A percentile compares a stretch with the other conserved stretches of the same genome.
Evolutionary conservation across 805 yeast genomes (phyloP).

Genomic region (Monosporozyma aerobia): DNA sequence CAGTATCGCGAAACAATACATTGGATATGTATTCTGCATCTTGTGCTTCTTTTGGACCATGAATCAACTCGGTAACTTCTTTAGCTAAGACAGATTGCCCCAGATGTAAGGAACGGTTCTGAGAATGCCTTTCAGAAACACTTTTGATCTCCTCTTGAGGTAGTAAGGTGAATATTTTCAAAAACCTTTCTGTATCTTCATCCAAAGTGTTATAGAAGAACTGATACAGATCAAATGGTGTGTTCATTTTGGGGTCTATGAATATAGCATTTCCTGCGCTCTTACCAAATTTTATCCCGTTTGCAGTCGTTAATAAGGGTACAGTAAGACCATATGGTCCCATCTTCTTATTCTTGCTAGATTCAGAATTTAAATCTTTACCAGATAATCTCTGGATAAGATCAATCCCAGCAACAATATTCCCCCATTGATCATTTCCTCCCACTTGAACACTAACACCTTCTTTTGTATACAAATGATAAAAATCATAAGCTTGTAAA

Average conservation of each 20-base stretch:
- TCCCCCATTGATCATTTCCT: slow-evolving; percentile 98
- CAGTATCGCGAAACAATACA: slow-evolving; percentile 39
- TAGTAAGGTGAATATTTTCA: slow-evolving; percentile 71
- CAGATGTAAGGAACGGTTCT: slow-evolving; percentile 51
- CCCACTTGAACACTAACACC: slow-evolving; percentile 75
- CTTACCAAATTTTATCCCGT: slow-evolving; percentile 92
- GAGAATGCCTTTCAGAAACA: slow-evolving; percentile 39
- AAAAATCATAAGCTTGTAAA: slow-evolving; percentile 89
- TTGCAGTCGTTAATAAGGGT: slow-evolving; percentile 77
- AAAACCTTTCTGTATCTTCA: slow-evolving; percentile 56
- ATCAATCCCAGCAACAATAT: slow-evolving; percentile 92
- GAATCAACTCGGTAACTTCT: slow-evolving; percentile 80
- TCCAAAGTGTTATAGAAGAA: slow-evolving; percentile 75
- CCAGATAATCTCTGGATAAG: slow-evolving; percentile 48
- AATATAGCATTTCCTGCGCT: slow-evolving; percentile 96
- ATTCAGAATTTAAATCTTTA: background rate
- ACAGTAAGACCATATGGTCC: slow-evolving; percentile 72
- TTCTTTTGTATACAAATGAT: slow-evolving; percentile 55
- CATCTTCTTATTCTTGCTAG: slow-evolving; percentile 14
- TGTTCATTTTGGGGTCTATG: slow-evolving; percentile 63
- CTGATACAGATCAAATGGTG: slow-evolving; percentile 77
- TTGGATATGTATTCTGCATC: slow-evolving; percentile 60
- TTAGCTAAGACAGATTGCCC: slow-evolving; percentile 75
- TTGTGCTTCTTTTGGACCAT: slow-evolving; percentile 69
- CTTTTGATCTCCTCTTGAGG: slow-evolving; percentile 50